Percentiles rank a stretch among this genome's conserved stretches.
Conservation (phyloP, 495 filamentous ascomycete species). For the Xylaria palmicola region DNA sequence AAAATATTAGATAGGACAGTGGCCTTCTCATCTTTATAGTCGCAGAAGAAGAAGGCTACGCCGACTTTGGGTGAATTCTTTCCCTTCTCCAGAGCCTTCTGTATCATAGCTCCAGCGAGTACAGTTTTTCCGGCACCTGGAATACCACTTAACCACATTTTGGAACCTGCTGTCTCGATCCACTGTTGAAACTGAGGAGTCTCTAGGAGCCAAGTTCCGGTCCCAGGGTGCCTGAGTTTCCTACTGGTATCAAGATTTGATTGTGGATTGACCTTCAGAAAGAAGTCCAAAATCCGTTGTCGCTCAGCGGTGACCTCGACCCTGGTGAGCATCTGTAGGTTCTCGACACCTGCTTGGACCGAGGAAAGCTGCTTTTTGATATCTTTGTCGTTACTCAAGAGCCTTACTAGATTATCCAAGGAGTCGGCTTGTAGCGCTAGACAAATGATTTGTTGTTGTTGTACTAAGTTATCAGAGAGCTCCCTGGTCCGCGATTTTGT, state of each 20-base stretch:
- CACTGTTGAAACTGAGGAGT: slow-evolving; percentile 28
- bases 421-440: slow-evolving; percentile 33
- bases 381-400: slow-evolving; percentile 13
- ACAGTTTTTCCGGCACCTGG: slow-evolving; percentile 45
- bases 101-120: slow-evolving; percentile 29
- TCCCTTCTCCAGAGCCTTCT: slow-evolving; percentile 9
- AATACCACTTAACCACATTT: slow-evolving; percentile 43
- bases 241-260: slow-evolving; percentile 27
- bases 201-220: slow-evolving; percentile 38
- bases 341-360: slow-evolving; percentile 8
- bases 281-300: slow-evolving; percentile 27
- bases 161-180: slow-evolving; percentile 19
- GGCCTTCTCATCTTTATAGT: slow-evolving; percentile 35
- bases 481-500: slow-evolving; percentile 20
- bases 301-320: slow-evolving; percentile 22
- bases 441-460: slow-evolving; percentile 30
- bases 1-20: slow-evolving; percentile 31
- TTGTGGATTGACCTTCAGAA: slow-evolving; percentile 26
- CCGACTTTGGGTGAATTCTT: slow-evolving; percentile 14
- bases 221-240: slow-evolving; percentile 32
- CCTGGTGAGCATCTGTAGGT: slow-evolving; percentile 20
- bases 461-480: slow-evolving; percentile 25
- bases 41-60: slow-evolving; percentile 43
- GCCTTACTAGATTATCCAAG: slow-evolving; percentile 21
- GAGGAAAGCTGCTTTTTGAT: slow-evolving; percentile 7